Base-by-base conservation (phyloP, 106 monocot species). In the Dendrobium huoshanense region DNA sequence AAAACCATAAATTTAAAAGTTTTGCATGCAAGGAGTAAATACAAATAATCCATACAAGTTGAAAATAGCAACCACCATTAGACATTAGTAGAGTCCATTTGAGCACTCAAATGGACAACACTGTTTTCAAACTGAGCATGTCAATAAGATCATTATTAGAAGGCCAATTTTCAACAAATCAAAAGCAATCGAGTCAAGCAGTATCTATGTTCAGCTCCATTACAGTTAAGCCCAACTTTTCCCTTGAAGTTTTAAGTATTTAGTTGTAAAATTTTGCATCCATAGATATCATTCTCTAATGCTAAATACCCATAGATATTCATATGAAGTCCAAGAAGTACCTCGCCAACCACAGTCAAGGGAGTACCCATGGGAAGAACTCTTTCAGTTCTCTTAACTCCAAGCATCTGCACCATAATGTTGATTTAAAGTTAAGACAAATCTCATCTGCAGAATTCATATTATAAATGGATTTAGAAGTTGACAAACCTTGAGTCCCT, bases 271-370 rank as follows among this genome's bases (percentile, higher is more conserved):
- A 42, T 20, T 74, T 44, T 74, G 7, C 43, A 42, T 19, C 43
- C 6, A 24, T 15, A 0, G 5, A 10, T 19, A n/a, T 44, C 19
- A 74, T 74, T 72, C 42, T 43, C 9, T 74, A 44, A 74, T 41
- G 74, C 33, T n/a, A 74, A 44, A 74, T 74, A 42, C 5, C 74
- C 6, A 43, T 19, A 44, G 61, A 70, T 31, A 70, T 15, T 31
- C 18, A 74, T 74, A 74, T 18, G 2, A 73, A 25, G 41, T 51
- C 2, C 43, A 81, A 19, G 13, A 81, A 82, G 77, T 97, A 94
- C 97, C 97, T 97, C 97, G 79, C 97, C 97, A 85, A 97, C 89
- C 42, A 94, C 92, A 80, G 97, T 97, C 82, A 97, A 91, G 24
- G 94, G 85, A 85, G 90, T 87, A 77, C 97, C 97, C 67, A 90